Base-by-base conservation (phyloP, 768 basidiomycete genomes). In the Butyriboletus loyo region DNA sequence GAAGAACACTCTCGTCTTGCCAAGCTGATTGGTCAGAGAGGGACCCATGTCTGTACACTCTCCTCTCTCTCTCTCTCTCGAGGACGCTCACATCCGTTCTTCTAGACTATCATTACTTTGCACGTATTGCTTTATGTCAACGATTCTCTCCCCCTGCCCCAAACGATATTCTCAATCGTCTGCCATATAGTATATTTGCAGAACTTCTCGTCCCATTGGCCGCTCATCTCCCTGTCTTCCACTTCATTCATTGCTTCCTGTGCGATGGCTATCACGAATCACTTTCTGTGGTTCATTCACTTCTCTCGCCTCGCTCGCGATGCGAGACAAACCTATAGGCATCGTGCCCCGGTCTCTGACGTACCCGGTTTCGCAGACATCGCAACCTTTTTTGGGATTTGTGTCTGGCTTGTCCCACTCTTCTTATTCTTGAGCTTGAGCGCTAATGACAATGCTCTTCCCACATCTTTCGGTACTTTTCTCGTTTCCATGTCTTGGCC, bases 251-350 rank as follows among this genome's bases (percentile, higher is more conserved):
- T 98, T 41, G 78, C 82, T 0, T 98, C 95, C 0, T 97, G 94
- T 69, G 57, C 79, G 19, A 74, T 95, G 49, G 96, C 97, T 57
- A 80, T 99, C 51, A 69, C 75, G 1, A 92, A 98, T 73, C 97
- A 98, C 70, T 98, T 98, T 66, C 68, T 92, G 36, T 98, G 95
- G 92, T 99, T 99, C 77, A 92, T 90, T 73, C 81, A 98, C 72
- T 98, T 98, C 69, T 83, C 94, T 38, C 80, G 74, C 27, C 61
- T 86, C 35, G 82, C 86, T 9, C 83, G 82, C 51, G 81, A 86
- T 32, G 81, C 85, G 15, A 75, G 84, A 52, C 81, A 82, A 31
- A 61, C 59, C 25, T 66, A 73, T 35, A 71, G 73, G 27, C 82
- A 83, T 63, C 75, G 80, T 27, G 62, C 68, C 19, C 60, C 71